Conservation (phyloP, 2,329 filamentous ascomycete species). For the Xylaria sp. region DNA sequence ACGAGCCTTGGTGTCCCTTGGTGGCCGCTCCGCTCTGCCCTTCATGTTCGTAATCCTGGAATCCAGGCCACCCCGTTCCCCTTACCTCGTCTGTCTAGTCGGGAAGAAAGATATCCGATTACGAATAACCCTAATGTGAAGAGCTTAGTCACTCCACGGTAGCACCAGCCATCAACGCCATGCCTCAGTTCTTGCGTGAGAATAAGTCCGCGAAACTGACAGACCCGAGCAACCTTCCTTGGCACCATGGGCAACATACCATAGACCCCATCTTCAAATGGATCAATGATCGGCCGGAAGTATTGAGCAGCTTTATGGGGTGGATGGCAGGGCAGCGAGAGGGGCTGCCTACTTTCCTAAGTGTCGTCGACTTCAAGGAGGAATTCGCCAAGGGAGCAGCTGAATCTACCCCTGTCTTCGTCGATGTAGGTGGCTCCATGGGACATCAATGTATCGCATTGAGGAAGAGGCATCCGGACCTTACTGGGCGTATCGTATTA, state of each 20-base stretch:
- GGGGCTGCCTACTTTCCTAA: constrained; percentile 36
- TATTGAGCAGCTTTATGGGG: constrained; percentile 33
- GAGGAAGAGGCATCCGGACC: constrained; percentile 29
- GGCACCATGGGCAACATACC: constrained; percentile 34
- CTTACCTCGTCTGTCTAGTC: not conserved
- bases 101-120: not conserved
- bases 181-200: constrained; percentile 40
- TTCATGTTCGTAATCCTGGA: constrained; percentile 33
- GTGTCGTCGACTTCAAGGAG: constrained; percentile 36
- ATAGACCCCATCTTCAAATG: constrained; percentile 33
- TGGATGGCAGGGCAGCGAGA: constrained; percentile 41
- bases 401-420: constrained; percentile 37
- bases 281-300: constrained; percentile 36
- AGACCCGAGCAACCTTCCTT: constrained; percentile 29
- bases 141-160: constrained; percentile 29
- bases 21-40: constrained; percentile 32
- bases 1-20: constrained; percentile 31
- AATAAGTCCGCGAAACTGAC: constrained; percentile 34
- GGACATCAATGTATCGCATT: constrained; percentile 42
- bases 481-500: constrained; percentile 41
- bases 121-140: not conserved
- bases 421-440: constrained; percentile 42
- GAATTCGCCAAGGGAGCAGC: constrained; percentile 33
- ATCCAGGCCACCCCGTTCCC: not conserved
- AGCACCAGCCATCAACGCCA: constrained; percentile 33